Percentiles rank a stretch among this genome's conserved stretches.
Conservation (phyloP, 2,329 filamentous ascomycete genomes). For the Aspergillus sp. region DNA sequence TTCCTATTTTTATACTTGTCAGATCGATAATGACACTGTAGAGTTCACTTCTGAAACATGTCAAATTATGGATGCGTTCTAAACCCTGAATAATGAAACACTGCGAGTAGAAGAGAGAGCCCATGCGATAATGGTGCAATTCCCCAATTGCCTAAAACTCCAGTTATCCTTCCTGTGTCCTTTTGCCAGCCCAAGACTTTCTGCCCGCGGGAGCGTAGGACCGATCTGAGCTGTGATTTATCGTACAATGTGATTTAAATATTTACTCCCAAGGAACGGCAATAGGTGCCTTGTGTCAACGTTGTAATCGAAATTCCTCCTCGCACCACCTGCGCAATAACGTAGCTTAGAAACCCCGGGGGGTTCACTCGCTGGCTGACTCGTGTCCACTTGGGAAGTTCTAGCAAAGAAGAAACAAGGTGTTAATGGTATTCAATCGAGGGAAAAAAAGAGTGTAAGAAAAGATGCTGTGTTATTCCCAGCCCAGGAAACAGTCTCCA, state of each 20-base stretch:
- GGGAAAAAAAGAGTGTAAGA: conserved; percentile 1
- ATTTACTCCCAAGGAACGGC: conserved; percentile 3
- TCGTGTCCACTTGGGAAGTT: conserved; percentile 88
- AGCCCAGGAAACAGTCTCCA: too few species aligned
- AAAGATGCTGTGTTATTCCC: too few species aligned
- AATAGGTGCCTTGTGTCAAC: background rate
- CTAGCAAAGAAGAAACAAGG: conserved; percentile 38
- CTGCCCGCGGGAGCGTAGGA: conserved; percentile 1
- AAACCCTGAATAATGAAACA: conserved; percentile 20
- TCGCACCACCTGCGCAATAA: conserved; percentile 4
- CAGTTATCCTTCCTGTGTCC: conserved; percentile 21
- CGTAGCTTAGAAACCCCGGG: conserved; percentile 75
- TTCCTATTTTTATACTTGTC: conserved; percentile 5
- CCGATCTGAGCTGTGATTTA: conserved; percentile 14
- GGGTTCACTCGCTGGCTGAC: conserved; percentile 92
- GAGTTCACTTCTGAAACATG: conserved; percentile 4
- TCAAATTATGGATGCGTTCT: conserved; percentile 16
- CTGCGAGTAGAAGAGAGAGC: conserved; percentile 14
- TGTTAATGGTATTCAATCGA: too few species aligned
- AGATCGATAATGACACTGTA: conserved; percentile 2
- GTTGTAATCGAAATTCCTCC: conserved; percentile 3
- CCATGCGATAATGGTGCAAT: conserved; percentile 10
- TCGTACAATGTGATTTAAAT: conserved; percentile 21
- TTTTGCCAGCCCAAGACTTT: conserved; percentile 8
- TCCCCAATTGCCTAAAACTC: conserved; percentile 30